These are phyloP conservation scores for Elaeis guineensis DNA, from an alignment of 176 grass and related monocot species.

Conservation along the genomic window DNA sequence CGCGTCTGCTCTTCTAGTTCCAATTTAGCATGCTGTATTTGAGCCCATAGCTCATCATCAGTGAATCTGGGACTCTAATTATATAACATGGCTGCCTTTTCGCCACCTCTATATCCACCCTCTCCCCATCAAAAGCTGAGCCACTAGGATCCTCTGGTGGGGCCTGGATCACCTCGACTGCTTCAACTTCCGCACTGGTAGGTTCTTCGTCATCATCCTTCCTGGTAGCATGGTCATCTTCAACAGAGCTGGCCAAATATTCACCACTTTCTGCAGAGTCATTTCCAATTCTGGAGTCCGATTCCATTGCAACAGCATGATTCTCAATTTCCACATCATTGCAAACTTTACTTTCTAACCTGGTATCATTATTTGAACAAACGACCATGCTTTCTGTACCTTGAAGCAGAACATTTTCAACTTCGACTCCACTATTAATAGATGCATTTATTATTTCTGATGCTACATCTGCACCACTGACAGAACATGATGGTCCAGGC, in stretches of 20 bases:
- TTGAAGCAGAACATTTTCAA: constrained; percentile 16
- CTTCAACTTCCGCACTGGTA: constrained; percentile 12
- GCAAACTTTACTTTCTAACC: neutral
- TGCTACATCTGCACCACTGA: neutral
- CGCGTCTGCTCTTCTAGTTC: constrained; percentile 58
- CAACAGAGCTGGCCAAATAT: constrained; percentile 19
- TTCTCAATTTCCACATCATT: neutral
- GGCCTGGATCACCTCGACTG: constrained; percentile 8
- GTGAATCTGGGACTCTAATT: constrained; percentile 58
- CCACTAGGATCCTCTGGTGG: constrained; percentile 21
- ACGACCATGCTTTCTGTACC: constrained; percentile 22
- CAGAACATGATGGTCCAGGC: neutral
- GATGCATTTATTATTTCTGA: constrained; percentile 13
- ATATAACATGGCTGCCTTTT: constrained; percentile 29
- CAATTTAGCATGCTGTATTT: constrained; percentile 46
- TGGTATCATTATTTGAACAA: neutral
- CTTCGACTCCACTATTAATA: constrained; percentile 10
- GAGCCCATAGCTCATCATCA: constrained; percentile 53
- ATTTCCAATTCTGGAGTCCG: neutral
- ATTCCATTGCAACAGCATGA: neutral
- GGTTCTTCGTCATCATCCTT: constrained; percentile 19
- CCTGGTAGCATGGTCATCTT: constrained; percentile 10
- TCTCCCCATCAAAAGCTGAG: constrained; percentile 14
- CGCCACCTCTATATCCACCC: constrained; percentile 20
- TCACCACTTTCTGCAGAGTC: constrained; percentile 28